Base-by-base conservation (phyloP, 768 basidiomycete species). In the Mycena amicta region DNA sequence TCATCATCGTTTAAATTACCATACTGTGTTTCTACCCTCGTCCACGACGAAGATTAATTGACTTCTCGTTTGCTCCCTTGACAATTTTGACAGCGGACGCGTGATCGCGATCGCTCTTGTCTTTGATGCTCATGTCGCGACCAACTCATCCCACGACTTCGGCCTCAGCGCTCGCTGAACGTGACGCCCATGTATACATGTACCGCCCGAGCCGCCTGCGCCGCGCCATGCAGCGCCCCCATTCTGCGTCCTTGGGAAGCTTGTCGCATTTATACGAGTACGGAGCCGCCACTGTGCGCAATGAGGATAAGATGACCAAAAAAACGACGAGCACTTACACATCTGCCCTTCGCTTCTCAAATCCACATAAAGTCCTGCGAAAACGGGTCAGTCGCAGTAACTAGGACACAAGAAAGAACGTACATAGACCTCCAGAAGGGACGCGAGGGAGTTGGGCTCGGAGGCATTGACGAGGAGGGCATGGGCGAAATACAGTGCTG, bases 301-400 rank as follows among this genome's bases (percentile, higher is more conserved):
- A n/a, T 56, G 53, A 41, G 26, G 37, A 37, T 22, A 50, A 33
- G 22, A 33, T 23, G n/a, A n/a, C n/a, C n/a, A n/a, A n/a, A n/a
- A n/a, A n/a, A n/a, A n/a, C n/a, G n/a, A 46, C 31, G 16, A 30
- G 16, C n/a, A 79, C 89, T 55, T 65, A 92, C 90, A 69, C 81
- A 92, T 88, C 69, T 93, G 91, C 0, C 92, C 92, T 66, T 92
- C 94, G 64, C 86, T 89, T 61, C 93, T 78, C 51, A 93, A 68
- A 71, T 93, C 90, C 30, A 93, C 56, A 71, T 81, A 67, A 90
- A 87, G 53, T 86, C 83, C 82, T 51, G 39, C 13, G 22, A 50
- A 50, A 31, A 60, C 40, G 52, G 30, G 56, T 31, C 28, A 57
- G 58, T 3, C 45, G 57, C 37, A 37, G 49, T 25, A 47, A 28